Conservation (phyloP, 345 rosid species). For the Acer yangbiense region DNA sequence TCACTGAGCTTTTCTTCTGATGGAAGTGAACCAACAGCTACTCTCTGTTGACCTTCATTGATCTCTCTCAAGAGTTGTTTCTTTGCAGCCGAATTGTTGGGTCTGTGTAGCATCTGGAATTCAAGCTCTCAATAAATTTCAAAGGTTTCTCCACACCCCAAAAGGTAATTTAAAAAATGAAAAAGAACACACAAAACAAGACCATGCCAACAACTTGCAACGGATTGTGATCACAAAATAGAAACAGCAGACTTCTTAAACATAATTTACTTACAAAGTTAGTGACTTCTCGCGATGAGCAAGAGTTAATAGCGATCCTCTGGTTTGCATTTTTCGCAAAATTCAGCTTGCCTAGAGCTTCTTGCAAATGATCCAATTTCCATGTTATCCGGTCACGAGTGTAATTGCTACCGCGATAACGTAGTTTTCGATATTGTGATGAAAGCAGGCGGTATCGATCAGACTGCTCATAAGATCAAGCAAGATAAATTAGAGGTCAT, state of each 20-base stretch:
- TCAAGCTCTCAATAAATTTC: slow-evolving; percentile 3
- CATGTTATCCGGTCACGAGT: too few relatives aligned
- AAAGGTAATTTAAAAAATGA: background rate
- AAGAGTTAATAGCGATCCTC: background rate
- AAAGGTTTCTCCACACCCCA: background rate
- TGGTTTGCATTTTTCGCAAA: slow-evolving; percentile 15
- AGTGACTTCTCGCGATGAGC: background rate
- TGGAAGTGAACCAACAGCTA: background rate
- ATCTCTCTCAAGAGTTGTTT: slow-evolving; percentile 3
- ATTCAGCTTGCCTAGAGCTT: slow-evolving; percentile 17
- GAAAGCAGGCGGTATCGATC: too few relatives aligned
- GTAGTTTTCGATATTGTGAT: too few relatives aligned
- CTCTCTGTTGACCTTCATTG: background rate
- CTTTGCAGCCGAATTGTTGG: slow-evolving; percentile 5
- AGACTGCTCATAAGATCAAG: too few relatives aligned
- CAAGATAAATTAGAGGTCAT: too few relatives aligned
- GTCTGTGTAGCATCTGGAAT: slow-evolving; percentile 8
- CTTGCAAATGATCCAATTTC: background rate
- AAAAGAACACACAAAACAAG: background rate
- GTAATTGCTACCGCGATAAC: too few relatives aligned
- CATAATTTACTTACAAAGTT: slow-evolving; percentile 1
- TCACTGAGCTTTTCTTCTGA: background rate
- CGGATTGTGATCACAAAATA: background rate
- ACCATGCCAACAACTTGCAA: too few relatives aligned
- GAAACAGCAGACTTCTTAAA: background rate